Evolutionary conservation across 139 green algal species (phyloP).

Genomic region (Micromonas commoda): DNA sequence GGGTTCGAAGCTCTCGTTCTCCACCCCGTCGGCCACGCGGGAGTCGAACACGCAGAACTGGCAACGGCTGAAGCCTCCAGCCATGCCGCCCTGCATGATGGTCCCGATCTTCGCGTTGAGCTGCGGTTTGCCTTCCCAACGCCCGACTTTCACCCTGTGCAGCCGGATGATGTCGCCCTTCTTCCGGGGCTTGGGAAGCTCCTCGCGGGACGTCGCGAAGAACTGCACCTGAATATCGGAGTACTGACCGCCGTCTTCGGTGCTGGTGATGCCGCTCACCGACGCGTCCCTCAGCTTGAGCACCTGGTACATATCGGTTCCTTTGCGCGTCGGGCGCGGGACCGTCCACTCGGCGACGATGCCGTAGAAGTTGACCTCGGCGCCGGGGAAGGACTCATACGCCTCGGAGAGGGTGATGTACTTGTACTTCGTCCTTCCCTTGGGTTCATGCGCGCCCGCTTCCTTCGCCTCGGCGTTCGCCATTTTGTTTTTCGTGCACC

Average conservation of each 20-base stretch:
- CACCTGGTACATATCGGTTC: not conserved
- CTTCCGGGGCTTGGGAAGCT: not conserved
- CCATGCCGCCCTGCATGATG: not conserved
- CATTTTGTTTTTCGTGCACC: no score
- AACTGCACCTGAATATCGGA: not conserved
- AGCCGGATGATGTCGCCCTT: conserved; percentile 20
- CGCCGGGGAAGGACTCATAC: not conserved
- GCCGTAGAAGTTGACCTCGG: not conserved
- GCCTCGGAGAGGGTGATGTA: not conserved
- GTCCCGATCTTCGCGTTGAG: not conserved
- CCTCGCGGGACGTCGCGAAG: not conserved
- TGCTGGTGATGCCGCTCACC: not conserved
- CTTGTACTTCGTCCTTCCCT: conserved; percentile 7
- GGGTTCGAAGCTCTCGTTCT: not conserved
- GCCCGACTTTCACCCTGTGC: not conserved
- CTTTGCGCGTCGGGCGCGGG: not conserved
- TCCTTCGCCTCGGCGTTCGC: no score
- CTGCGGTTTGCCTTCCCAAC: conserved; percentile 5
- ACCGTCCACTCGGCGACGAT: not conserved
- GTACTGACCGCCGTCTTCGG: not conserved
- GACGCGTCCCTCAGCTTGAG: conserved; percentile 4
- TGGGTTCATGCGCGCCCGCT: not conserved
- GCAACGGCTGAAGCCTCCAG: not conserved
- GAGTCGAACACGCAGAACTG: not conserved
- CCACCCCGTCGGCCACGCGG: no score